A percentile compares a stretch with the other conserved stretches of the same genome.
phyloP scores from a whole-genome alignment of 1,284 basidiomycete species.

The Heterobasidion annosum region DNA sequence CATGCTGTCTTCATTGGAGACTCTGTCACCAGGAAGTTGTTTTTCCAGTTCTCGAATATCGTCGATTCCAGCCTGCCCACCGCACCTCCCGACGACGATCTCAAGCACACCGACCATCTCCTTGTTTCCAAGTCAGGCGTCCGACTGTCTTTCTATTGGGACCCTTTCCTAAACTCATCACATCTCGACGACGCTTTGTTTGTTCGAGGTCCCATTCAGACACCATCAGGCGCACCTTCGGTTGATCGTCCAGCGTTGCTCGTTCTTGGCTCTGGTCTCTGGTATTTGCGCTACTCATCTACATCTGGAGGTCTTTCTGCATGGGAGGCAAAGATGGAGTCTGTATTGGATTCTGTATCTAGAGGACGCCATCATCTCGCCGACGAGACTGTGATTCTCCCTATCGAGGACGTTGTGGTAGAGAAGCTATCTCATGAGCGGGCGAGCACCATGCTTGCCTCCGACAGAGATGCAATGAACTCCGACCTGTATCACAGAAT shows the following conservation, averaged over 20 bases:
- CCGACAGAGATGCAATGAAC: conserved; percentile 85
- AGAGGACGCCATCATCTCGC: conserved; percentile 34
- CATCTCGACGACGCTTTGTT: conserved; percentile 31
- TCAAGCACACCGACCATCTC: conserved; percentile 62
- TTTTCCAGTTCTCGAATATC: conserved; percentile 61
- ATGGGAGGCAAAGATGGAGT: conserved; percentile 70
- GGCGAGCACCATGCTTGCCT: conserved; percentile 56
- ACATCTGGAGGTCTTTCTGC: conserved; percentile 64
- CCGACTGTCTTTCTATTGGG: conserved; percentile 68
- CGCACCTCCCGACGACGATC: conserved; percentile 42
- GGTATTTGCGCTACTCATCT: conserved; percentile 73
- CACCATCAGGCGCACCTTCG: background rate
- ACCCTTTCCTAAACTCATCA: conserved; percentile 72
- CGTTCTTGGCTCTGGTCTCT: conserved; percentile 78
- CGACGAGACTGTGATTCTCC: conserved; percentile 68
- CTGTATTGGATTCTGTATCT: conserved; percentile 43
- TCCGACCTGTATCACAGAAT: conserved; percentile 71
- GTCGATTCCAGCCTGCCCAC: conserved; percentile 49
- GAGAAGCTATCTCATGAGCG: conserved; percentile 58
- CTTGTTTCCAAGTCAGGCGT: conserved; percentile 36
- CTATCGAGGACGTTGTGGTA: conserved; percentile 58
- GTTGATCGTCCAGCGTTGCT: conserved; percentile 47
- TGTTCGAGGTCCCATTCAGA: conserved; percentile 3
- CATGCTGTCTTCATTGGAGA: conserved; percentile 78
- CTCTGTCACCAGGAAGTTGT: conserved; percentile 72